Evolutionary conservation across 1,139 yeast genomes (phyloP).

Genomic region (Kurtzmaniella quercitrusa): DNA sequence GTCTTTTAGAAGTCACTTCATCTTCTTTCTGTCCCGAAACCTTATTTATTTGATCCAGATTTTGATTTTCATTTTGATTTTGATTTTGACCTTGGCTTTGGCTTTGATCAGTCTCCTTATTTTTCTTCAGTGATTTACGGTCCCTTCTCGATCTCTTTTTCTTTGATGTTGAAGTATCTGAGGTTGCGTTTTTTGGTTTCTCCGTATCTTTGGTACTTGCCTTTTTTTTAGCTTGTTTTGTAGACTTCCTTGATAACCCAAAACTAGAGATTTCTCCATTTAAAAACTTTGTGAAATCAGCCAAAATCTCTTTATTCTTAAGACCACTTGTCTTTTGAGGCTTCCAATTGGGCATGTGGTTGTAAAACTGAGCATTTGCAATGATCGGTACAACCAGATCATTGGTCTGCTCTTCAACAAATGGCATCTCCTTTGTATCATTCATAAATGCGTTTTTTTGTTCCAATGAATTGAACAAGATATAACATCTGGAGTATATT

Average conservation of each 20-base stretch:
- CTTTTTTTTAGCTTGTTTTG: neutral
- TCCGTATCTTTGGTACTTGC: neutral
- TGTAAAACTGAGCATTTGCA: slow-evolving; percentile 19
- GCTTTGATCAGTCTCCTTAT: slow-evolving; percentile 1
- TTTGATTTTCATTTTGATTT: neutral
- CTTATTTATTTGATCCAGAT: too few relatives aligned
- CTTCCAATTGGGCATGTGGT: slow-evolving; percentile 18
- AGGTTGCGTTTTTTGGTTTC: slow-evolving; percentile 6
- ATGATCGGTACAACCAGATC: slow-evolving; percentile 24
- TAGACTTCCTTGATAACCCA: neutral
- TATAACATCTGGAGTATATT: slow-evolving; percentile 26
- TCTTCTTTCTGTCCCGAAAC: neutral
- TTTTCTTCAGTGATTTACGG: neutral
- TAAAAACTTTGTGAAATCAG: slow-evolving; percentile 4
- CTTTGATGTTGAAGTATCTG: slow-evolving; percentile 10
- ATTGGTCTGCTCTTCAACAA: slow-evolving; percentile 16
- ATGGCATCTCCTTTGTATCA: slow-evolving; percentile 18
- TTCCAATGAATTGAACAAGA: slow-evolving; percentile 16
- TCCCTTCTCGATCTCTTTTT: slow-evolving; percentile 8
- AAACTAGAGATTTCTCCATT: slow-evolving; percentile 2
- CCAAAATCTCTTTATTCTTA: slow-evolving; percentile 1
- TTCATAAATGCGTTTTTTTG: slow-evolving; percentile 14
- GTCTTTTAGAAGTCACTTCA: slow-evolving; percentile 3
- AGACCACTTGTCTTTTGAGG: neutral
- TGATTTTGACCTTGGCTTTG: neutral